Base-by-base conservation (phyloP, 306 rosid species). In the Trifolium repens region DNA sequence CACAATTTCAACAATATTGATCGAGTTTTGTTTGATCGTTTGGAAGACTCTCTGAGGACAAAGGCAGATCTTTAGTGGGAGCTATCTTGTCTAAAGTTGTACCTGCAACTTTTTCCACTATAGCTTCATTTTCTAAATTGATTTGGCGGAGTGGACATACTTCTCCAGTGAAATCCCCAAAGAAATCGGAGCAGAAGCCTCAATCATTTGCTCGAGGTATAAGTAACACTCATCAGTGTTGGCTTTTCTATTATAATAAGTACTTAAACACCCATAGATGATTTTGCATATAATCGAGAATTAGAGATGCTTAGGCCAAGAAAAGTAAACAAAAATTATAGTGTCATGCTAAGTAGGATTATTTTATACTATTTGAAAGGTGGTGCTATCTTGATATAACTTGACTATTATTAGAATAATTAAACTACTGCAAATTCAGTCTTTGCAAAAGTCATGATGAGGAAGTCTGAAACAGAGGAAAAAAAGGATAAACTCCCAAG, bases 41-140 rank as follows among this genome's bases (percentile, higher is more conserved):
- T 46, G 43, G 77, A 82, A 96, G 98, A 71, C 90, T 96, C 44
- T 96, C 99, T 3, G 98, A 90, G 82, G 93, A 90, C 87, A 92
- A 87, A 78, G 86, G 83, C 87, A 87, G 93, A 82, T 96, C 99
- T 73, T 79, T 94, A 34, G 96, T 94, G 30, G 99, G 97, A 88
- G 93, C 96, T 69, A 80, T 92, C 81, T 83, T 92, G 73, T 96
- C 99, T 74, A 92, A 85, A 90, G 99, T 96, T 44, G 96, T 92
- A 59, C 98, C 99, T 13, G 97, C 86, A 34, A 82, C 99, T 71
- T 87, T 92, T 92, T 89, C 96, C 27, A 92, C 99, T 8, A 84
- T 96, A 69, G 85, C 97, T 80, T 90, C 99, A 32, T 85, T 96
- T 78, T 96, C 99, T 30, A 96, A 87, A 74, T 72, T 92, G 82